These are phyloP conservation scores for Neurospora cerealis DNA, from an alignment of 495 filamentous ascomycete species.

Conservation along the genomic window DNA sequence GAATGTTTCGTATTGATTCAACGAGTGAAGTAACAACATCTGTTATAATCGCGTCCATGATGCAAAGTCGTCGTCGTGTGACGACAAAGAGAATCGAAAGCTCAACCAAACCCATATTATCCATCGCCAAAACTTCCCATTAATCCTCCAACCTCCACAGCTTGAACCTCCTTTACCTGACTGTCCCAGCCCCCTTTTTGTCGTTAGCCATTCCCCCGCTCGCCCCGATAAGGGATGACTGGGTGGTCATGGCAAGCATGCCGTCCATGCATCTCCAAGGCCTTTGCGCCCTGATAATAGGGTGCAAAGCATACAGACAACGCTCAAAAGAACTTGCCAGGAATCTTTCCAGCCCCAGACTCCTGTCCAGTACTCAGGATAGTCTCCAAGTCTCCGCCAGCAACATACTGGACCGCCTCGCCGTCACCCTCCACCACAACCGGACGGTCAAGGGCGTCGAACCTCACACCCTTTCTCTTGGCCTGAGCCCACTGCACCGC, in stretches of 20 bases:
- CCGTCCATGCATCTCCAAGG: neutral
- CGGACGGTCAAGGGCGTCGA: conserved; percentile 55
- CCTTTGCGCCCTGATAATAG: neutral
- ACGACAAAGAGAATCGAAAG: neutral
- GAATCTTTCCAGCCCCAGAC: conserved; percentile 26
- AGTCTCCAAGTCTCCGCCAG: conserved; percentile 3
- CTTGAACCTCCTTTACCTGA: neutral
- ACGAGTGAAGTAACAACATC: neutral
- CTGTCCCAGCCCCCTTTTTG: neutral
- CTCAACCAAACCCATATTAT: neutral
- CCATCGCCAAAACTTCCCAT: neutral
- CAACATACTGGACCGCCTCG: conserved; percentile 8
- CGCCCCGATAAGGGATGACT: neutral
- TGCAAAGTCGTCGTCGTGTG: neutral
- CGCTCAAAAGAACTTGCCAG: conserved; percentile 43
- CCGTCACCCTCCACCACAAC: conserved; percentile 12
- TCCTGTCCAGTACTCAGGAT: conserved; percentile 17
- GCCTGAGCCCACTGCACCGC: conserved; percentile 41
- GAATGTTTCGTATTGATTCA: neutral
- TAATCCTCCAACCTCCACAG: neutral
- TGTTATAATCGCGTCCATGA: neutral
- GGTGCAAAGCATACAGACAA: neutral
- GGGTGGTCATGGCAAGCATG: neutral
- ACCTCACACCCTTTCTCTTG: conserved; percentile 40
- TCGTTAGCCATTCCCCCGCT: neutral